Evolutionary conservation across 768 basidiomycete species (phyloP).

Genomic region (Collybiopsis confluens): DNA sequence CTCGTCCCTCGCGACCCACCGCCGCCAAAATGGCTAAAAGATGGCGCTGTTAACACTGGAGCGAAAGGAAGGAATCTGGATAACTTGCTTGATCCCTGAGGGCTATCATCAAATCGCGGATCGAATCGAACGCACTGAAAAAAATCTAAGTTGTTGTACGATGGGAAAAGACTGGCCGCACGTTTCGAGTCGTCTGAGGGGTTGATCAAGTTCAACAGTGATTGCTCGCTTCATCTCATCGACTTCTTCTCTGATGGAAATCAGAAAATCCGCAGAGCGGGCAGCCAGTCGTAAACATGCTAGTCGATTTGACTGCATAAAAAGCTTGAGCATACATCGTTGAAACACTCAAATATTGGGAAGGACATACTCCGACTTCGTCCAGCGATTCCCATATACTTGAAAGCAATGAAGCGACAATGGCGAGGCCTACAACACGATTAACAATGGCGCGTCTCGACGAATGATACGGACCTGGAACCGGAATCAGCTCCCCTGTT

Average conservation of each 20-base stretch:
- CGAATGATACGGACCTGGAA: not conserved
- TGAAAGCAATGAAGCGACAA: not conserved
- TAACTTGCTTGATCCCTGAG: slow-evolving; percentile 37
- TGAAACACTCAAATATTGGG: not conserved
- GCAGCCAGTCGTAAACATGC: slow-evolving; percentile 48
- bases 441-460: too few species aligned
- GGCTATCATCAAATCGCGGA: slow-evolving; percentile 36
- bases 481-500: slow-evolving; percentile 3
- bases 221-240: slow-evolving; percentile 29
- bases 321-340: not conserved
- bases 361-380: slow-evolving; percentile 1
- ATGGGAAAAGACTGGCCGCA: slow-evolving; percentile 15
- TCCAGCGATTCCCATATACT: slow-evolving; percentile 5
- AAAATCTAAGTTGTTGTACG: not conserved
- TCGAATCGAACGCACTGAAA: slow-evolving; percentile 29
- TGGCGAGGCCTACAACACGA: not conserved
- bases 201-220: slow-evolving; percentile 29
- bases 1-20: slow-evolving; percentile 52
- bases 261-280: slow-evolving; percentile 44
- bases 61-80: too few species aligned
- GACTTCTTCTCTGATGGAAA: slow-evolving; percentile 39
- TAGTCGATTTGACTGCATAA: slow-evolving; percentile 40
- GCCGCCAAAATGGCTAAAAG: slow-evolving; percentile 56
- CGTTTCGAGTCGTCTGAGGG: slow-evolving; percentile 32
- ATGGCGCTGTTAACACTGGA: too few species aligned